Evolutionary conservation across 805 yeast species (phyloP), one percentile per base, ranked within the genome.

Genomic region (Kuraishia cidri): DNA sequence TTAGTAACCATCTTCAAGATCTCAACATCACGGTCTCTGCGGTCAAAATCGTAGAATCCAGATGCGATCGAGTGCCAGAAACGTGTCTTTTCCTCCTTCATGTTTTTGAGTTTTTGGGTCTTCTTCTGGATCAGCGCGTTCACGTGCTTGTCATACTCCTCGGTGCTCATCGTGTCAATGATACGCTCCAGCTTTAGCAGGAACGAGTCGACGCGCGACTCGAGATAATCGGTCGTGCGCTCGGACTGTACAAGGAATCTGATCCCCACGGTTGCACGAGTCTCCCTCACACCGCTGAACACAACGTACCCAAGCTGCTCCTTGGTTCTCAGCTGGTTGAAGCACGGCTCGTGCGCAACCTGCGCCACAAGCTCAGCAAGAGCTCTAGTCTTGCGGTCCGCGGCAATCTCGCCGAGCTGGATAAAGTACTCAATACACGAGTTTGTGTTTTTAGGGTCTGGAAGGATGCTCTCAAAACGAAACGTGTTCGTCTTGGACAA

Each of bases 291-390:
- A 0, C 94, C 83, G 28, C 92, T 76, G 50, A 85, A 86, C 0
- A 90, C 98, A 40, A 90, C 87, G 48, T 90, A 90, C 2, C 98
- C 98, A 21, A 90, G 66, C 55, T 92, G 97, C 58, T 90, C 97
- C 46, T 85, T 80, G 5, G 98, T 90, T 56, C 98, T 72, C 37
- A 90, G 66, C 40, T 82, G 82, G 48, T 85, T 79, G 57, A 90
- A 92, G 37, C 90, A 82, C 4, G 96, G 97, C 51, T 90, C 97
- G 43, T 72, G 75, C 31, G 81, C 62, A 40, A 87, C 69, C 39
- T 83, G 90, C 0, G 81, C 72, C 30, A 85, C 56, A 33, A 90
- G 57, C 31, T 79, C 85, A 9, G 81, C 66, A 34, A 70, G 48
- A 1, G 77, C 69, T 29, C 75, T 58, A 20, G 50, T 44, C 5